Evolutionary conservation across 495 filamentous ascomycete genomes (phyloP), one percentile per base, ranked within the genome.

Genomic region (Sphaerosporella brunnea): DNA sequence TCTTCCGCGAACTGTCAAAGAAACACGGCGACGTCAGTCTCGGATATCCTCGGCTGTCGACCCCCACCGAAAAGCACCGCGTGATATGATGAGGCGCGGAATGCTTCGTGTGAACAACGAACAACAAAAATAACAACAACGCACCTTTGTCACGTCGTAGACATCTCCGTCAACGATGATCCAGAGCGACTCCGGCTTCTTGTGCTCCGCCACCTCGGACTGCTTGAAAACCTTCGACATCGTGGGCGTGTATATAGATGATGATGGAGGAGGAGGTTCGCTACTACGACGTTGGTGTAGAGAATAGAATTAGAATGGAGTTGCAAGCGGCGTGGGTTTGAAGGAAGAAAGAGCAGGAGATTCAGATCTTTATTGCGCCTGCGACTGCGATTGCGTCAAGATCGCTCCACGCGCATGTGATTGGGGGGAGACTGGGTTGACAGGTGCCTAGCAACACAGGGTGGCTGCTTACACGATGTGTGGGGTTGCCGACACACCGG

Each of bases 81-180:
- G n/a, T n/a, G n/a, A n/a, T n/a, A n/a, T n/a, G n/a, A n/a, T n/a
- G n/a, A n/a, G n/a, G n/a, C n/a, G n/a, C n/a, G n/a, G n/a, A n/a
- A n/a, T n/a, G n/a, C n/a, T n/a, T n/a, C n/a, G n/a, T n/a, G n/a
- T n/a, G n/a, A n/a, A n/a, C n/a, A n/a, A n/a, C n/a, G n/a, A n/a
- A n/a, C 39, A 23, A 7, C 20, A 24, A 42, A 7, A 19, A 35
- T 10, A 25, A 13, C 9, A 34, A 18, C 4, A 94, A 94, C 49
- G 10, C 34, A 60, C 57, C 59, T 83, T 84, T 52, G 85, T 90
- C 53, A 99, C 63, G 63, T 99, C 90, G 60, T 94, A 99, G 38
- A 96, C 92, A 64, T 96, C 88, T 50, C 86, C 83, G 53, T 96
- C 92, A 45, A 99, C 74, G 39, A 93, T 72, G 56, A 99, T 79